These are phyloP conservation scores for Phlyctochytrium planicorne DNA, from an alignment of 192 early-diverging fungal species.

Conservation along the genomic window DNA sequence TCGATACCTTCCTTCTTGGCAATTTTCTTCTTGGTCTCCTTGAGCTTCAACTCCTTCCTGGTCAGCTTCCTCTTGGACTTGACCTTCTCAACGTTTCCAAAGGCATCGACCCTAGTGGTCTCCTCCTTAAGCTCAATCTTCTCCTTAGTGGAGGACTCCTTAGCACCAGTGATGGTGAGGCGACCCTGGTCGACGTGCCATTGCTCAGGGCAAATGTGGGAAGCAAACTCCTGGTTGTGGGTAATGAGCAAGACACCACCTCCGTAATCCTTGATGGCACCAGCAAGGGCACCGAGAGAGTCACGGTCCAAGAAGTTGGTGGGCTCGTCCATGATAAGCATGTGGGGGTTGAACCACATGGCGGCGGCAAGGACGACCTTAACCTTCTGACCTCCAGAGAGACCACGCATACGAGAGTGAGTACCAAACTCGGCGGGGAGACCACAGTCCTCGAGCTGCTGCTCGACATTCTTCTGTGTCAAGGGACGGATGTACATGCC, in stretches of 20 bases:
- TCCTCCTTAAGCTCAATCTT: slow-evolving; percentile 48
- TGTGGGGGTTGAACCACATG: slow-evolving; percentile 85
- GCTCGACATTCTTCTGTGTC: slow-evolving; percentile 63
- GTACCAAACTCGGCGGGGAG: slow-evolving; percentile 75
- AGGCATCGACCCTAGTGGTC: slow-evolving; percentile 58
- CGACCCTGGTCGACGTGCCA: slow-evolving; percentile 72
- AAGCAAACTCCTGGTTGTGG: slow-evolving; percentile 81
- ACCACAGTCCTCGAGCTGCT: slow-evolving; percentile 73
- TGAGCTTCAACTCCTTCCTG: slow-evolving; percentile 47
- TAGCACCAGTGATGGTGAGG: slow-evolving; percentile 47
- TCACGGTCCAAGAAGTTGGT: slow-evolving; percentile 79
- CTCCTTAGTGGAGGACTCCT: slow-evolving; percentile 34
- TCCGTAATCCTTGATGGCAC: slow-evolving; percentile 72
- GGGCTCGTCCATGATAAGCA: slow-evolving; percentile 77
- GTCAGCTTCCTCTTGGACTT: slow-evolving; percentile 64
- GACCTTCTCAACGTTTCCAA: slow-evolving; percentile 74
- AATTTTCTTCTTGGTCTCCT: slow-evolving; percentile 52
- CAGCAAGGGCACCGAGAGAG: slow-evolving; percentile 70
- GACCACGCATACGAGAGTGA: slow-evolving; percentile 70
- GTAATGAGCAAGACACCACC: slow-evolving; percentile 84
- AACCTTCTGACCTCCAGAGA: slow-evolving; percentile 85
- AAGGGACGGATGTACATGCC: slow-evolving; percentile 72
- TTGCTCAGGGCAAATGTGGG: slow-evolving; percentile 67
- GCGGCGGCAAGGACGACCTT: slow-evolving; percentile 82
- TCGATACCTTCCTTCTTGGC: slow-evolving; percentile 28